Percentiles rank a stretch among this genome's conserved stretches.
Conservation (phyloP, 2,329 filamentous ascomycete species). For the Fulvia fulva region DNA sequence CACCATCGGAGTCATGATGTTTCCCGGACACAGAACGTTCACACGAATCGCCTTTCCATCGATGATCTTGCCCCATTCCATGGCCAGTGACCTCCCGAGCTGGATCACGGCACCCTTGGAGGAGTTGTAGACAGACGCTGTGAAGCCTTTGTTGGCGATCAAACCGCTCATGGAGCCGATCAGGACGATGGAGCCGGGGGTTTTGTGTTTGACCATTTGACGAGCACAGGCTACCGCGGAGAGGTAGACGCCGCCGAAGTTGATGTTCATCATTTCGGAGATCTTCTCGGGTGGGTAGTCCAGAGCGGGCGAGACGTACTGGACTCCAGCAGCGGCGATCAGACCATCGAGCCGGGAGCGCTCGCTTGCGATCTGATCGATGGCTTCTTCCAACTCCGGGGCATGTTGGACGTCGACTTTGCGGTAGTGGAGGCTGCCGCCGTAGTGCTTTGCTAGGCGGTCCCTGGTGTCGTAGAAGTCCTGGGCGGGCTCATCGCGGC, state of each 20-base stretch:
- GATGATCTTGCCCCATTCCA: constrained; percentile 35
- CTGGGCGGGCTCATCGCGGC: constrained; percentile 39
- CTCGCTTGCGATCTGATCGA: constrained; percentile 28
- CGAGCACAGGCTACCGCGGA: constrained; percentile 45
- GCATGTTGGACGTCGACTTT: constrained; percentile 46
- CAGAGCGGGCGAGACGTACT: constrained; percentile 27
- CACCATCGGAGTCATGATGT: constrained; percentile 37
- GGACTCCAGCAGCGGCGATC: constrained; percentile 31
- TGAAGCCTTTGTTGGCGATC: constrained; percentile 23
- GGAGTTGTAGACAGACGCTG: constrained; percentile 36
- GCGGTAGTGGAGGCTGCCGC: constrained; percentile 44
- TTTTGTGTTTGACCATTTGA: constrained; percentile 49
- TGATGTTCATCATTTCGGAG: constrained; percentile 34
- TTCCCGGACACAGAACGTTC: constrained; percentile 33
- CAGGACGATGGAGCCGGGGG: constrained; percentile 48
- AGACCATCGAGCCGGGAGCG: constrained; percentile 30
- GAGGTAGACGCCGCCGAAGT: constrained; percentile 49
- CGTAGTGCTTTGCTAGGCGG: constrained; percentile 35
- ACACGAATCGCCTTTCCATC: constrained; percentile 31
- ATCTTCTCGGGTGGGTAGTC: constrained; percentile 35
- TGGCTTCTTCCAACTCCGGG: constrained; percentile 21
- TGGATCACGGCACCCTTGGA: constrained; percentile 27
- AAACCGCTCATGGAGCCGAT: constrained; percentile 51
- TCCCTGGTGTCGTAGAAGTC: constrained; percentile 41
- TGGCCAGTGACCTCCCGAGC: constrained; percentile 17